phyloP scores from a whole-genome alignment of 768 basidiomycete genomes.

The Cystobasidium onofrii region DNA sequence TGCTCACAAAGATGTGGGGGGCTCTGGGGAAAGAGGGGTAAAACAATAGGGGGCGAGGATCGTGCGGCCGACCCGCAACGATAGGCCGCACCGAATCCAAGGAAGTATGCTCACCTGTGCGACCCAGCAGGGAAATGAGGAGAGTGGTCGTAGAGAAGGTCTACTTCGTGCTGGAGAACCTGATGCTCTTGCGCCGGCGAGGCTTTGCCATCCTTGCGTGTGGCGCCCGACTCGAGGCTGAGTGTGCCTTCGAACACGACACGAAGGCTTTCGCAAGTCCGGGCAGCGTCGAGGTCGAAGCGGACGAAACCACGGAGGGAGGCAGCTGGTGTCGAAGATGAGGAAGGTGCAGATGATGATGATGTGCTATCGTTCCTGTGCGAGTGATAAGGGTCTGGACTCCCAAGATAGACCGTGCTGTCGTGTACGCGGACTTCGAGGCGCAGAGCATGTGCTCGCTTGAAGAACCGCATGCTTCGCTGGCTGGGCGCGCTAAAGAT shows the following conservation, averaged over 20 bases:
- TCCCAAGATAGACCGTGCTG: slow-evolving; percentile 2
- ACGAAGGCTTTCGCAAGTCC: neutral
- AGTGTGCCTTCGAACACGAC: neutral
- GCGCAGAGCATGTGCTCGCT: slow-evolving; percentile 9
- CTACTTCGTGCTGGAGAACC: neutral
- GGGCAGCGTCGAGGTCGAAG: neutral
- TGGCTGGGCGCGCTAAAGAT: neutral
- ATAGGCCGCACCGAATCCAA: neutral
- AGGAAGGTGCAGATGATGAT: neutral
- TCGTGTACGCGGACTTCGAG: neutral
- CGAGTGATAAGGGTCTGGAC: neutral
- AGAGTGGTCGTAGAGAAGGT: neutral
- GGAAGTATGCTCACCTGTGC: neutral
- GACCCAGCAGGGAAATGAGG: neutral
- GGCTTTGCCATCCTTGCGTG: neutral
- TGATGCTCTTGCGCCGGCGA: neutral
- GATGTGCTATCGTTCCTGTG: neutral
- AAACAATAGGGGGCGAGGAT: neutral
- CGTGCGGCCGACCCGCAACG: neutral
- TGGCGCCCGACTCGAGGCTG: neutral
- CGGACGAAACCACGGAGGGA: slow-evolving; percentile 4
- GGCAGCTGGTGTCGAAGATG: neutral
- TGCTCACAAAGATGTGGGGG: neutral
- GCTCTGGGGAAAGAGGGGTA: neutral
- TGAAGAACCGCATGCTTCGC: slow-evolving; percentile 13